These are phyloP conservation scores for Onygenales sp. DNA, from an alignment of 2,329 filamentous ascomycete species.

Conservation along the genomic window DNA sequence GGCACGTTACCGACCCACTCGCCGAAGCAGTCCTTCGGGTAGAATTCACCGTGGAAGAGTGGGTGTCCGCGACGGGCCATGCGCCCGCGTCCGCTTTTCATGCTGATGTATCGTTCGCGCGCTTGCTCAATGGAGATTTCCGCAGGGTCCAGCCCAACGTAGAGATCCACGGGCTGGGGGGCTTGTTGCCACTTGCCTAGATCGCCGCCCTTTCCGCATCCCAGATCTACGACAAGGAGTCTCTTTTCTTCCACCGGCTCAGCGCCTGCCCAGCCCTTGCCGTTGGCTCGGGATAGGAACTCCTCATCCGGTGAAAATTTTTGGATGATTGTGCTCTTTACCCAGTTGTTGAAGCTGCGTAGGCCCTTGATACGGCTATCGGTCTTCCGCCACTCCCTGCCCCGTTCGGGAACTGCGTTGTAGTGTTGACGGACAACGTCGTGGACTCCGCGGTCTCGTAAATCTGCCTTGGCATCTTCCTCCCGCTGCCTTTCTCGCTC, in stretches of 20 bases:
- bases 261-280: slow-evolving; percentile 34
- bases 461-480: slow-evolving; percentile 26
- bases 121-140: slow-evolving; percentile 89
- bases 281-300: slow-evolving; percentile 46
- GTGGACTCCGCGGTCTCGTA: slow-evolving; percentile 52
- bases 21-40: slow-evolving; percentile 85
- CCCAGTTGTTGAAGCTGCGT: slow-evolving; percentile 95
- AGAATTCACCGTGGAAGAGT: slow-evolving; percentile 78
- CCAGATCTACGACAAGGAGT: slow-evolving; percentile 81
- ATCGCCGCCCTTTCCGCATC: slow-evolving; percentile 94
- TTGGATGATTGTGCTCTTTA: slow-evolving; percentile 95
- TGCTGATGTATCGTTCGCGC: slow-evolving; percentile 67
- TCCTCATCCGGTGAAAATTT: slow-evolving; percentile 84
- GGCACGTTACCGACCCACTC: slow-evolving; percentile 72
- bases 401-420: slow-evolving; percentile 88
- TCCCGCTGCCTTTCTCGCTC: slow-evolving; percentile 34
- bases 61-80: slow-evolving; percentile 43
- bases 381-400: slow-evolving; percentile 87
- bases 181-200: slow-evolving; percentile 93
- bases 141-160: slow-evolving; percentile 88
- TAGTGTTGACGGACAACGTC: slow-evolving; percentile 91
- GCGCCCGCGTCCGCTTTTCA: slow-evolving; percentile 46
- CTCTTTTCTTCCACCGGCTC: slow-evolving; percentile 37
- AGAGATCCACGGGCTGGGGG: slow-evolving; percentile 81
- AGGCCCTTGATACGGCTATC: slow-evolving; percentile 93